phyloP scores from a whole-genome alignment of 805 yeast genomes.

The Nakazawaea ambrosiae region DNA sequence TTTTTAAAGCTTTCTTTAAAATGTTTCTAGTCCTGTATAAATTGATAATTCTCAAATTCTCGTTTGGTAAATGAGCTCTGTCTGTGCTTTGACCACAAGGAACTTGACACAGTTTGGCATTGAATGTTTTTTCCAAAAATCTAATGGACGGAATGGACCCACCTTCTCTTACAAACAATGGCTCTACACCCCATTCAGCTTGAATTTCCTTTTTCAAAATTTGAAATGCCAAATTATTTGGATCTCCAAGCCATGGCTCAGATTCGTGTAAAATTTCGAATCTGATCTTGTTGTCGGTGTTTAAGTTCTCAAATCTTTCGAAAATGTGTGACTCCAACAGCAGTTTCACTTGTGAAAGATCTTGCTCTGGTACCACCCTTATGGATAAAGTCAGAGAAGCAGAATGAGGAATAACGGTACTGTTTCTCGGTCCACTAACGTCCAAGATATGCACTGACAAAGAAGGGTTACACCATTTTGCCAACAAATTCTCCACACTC shows the following conservation, averaged over 20 bases:
- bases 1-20: slow-evolving; percentile 44
- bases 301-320: slow-evolving; percentile 38
- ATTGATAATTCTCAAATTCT: slow-evolving; percentile 72
- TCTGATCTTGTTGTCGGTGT: slow-evolving; percentile 54
- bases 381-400: slow-evolving; percentile 76
- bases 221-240: slow-evolving; percentile 64
- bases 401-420: slow-evolving; percentile 80
- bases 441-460: slow-evolving; percentile 76
- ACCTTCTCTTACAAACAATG: slow-evolving; percentile 88
- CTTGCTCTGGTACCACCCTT: slow-evolving; percentile 87
- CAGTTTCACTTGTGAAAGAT: slow-evolving; percentile 47
- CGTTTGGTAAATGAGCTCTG: slow-evolving; percentile 89
- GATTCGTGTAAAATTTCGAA: slow-evolving; percentile 74
- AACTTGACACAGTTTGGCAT: slow-evolving; percentile 89
- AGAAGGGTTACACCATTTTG: slow-evolving; percentile 88
- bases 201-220: slow-evolving; percentile 55
- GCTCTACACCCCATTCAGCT: slow-evolving; percentile 72
- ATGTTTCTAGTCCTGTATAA: slow-evolving; percentile 68
- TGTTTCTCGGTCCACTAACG: slow-evolving; percentile 86
- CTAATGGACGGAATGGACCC: slow-evolving; percentile 93
- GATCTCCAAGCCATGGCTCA: slow-evolving; percentile 95
- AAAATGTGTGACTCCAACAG: slow-evolving; percentile 41
- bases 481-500: slow-evolving; percentile 47
- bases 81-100: slow-evolving; percentile 97
- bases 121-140: slow-evolving; percentile 71